A percentile compares a stretch with the other conserved stretches of the same genome.
These are phyloP conservation scores for Cadophora luteo-olivacea DNA, from an alignment of 2,329 filamentous ascomycete species.

Conservation along the genomic window DNA sequence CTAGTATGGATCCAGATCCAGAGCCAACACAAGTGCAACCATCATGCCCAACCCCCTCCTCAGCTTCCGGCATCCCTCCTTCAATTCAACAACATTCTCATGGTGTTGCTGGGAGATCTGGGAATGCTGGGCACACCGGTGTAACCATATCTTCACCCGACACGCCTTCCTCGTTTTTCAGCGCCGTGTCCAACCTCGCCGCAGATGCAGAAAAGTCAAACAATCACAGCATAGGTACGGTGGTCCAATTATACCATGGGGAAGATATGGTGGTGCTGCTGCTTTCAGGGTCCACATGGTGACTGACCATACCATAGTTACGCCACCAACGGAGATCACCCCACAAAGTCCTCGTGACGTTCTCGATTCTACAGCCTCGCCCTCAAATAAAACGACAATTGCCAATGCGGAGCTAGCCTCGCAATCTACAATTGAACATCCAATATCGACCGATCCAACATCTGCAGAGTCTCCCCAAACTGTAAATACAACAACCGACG, in stretches of 20 bases:
- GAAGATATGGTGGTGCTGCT: constrained; percentile 14
- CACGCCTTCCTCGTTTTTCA: constrained; percentile 11
- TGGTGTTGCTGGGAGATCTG: constrained; percentile 12
- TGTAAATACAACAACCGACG: constrained; percentile 24
- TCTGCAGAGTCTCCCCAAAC: constrained; percentile 19
- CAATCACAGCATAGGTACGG: constrained; percentile 26
- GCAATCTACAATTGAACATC: constrained; percentile 13
- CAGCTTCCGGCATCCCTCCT: constrained; percentile 6
- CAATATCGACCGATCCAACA: constrained; percentile 16
- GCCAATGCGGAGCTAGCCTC: constrained; percentile 16
- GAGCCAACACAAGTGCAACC: constrained; percentile 25
- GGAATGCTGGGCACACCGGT: constrained; percentile 7
- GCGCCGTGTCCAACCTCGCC: constrained; percentile 2
- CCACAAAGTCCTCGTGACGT: constrained; percentile 31
- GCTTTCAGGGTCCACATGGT: constrained; percentile 11
- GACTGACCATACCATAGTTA: constrained; percentile 30
- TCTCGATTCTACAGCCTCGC: constrained; percentile 17
- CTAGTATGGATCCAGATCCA: constrained; percentile 24
- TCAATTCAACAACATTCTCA: constrained; percentile 7
- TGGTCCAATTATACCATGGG: constrained; percentile 11
- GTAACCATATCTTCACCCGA: constrained; percentile 25
- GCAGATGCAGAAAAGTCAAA: constrained; percentile 19
- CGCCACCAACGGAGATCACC: constrained; percentile 27
- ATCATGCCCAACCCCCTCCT: constrained; percentile 10
- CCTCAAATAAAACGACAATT: constrained; percentile 17